phyloP scores from a whole-genome alignment of 139 green algal genomes.

The Chlorella sp. region DNA sequence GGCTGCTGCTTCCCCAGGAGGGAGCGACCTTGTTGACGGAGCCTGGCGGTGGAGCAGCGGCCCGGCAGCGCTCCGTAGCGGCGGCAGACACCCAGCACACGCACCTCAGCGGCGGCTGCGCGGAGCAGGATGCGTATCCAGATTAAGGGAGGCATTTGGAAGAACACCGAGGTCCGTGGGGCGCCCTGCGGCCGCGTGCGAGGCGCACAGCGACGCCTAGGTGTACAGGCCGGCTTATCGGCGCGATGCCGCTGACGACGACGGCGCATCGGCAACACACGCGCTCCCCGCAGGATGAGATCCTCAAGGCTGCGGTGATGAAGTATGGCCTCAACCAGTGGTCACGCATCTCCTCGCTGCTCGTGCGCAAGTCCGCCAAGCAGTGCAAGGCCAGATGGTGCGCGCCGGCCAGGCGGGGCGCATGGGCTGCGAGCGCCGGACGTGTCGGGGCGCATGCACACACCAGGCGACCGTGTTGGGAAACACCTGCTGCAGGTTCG shows the following conservation, averaged over 20 bases:
- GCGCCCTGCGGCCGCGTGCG: background rate
- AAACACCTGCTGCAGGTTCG: conserved; percentile 81
- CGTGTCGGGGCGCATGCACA: background rate
- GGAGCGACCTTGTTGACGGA: no score
- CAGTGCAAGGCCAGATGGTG: conserved; percentile 99
- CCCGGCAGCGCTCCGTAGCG: no score
- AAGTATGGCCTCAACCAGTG: conserved; percentile 95
- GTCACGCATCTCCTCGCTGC: conserved; percentile 89
- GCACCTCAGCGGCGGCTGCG: no score
- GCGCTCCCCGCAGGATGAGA: conserved; percentile 92
- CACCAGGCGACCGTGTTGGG: no score
- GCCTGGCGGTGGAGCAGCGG: no score
- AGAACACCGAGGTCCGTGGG: conserved; percentile 90
- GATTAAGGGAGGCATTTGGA: conserved; percentile 97
- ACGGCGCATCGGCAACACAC: no score
- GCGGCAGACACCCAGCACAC: no score
- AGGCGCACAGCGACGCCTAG: no score
- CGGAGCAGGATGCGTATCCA: conserved; percentile 74
- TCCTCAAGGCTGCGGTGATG: conserved; percentile 99
- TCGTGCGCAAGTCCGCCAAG: conserved; percentile 97
- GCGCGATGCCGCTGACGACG: no score
- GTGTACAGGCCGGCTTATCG: no score
- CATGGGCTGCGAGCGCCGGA: background rate
- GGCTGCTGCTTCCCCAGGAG: no score
- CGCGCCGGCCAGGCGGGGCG: conserved; percentile 3